Evolutionary conservation across 805 yeast genomes (phyloP), one percentile per base, ranked within the genome.

Genomic region (Nakazawaea holstii): DNA sequence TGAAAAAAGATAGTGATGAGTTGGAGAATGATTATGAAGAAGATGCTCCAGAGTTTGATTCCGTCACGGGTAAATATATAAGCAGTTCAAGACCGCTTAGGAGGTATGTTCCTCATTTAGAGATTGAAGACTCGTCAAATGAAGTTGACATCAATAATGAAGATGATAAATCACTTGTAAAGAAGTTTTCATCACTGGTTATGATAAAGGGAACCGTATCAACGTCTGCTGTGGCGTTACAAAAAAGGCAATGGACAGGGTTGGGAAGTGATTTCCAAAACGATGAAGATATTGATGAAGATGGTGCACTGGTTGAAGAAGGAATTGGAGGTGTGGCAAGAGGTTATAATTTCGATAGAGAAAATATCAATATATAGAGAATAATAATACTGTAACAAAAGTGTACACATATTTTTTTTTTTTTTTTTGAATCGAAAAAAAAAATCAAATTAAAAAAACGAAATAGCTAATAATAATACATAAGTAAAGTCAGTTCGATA

Each of bases 301-400:
- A 75, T n/a, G 97, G 95, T 35, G 95, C 97, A 0, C 62, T 72
- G 0, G 74, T 89, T 0, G 96, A 90, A 59, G 82, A 84, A 53
- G 99, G 99, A 1, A 72, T 84, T 41, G 72, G 77, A 2, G 99
- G 99, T 35, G 79, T 92, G 48, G 99, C 99, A 2, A 73, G 98
- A 54, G 95, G 94, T 2, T 94, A 92, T 57, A 76, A 71, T 39
- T 67, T 61, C 45, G 78, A 74, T 53, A 59, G 53, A 46, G 53
- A 45, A 28, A 41, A 42, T 30, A 28, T 37, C 13, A 43, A 30
- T 41, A 39, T 32, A 41, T 31, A 41, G 42, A 39, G 29, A 15
- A 17, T 28, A 13, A 13, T 35, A 29, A n/a, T n/a, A n/a, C n/a
- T n/a, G n/a, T n/a, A n/a, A n/a, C n/a, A n/a, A n/a, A n/a, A 20